Evolutionary conservation across 495 filamentous ascomycete genomes (phyloP).

Genomic region (Trichoderma erinaceum): DNA sequence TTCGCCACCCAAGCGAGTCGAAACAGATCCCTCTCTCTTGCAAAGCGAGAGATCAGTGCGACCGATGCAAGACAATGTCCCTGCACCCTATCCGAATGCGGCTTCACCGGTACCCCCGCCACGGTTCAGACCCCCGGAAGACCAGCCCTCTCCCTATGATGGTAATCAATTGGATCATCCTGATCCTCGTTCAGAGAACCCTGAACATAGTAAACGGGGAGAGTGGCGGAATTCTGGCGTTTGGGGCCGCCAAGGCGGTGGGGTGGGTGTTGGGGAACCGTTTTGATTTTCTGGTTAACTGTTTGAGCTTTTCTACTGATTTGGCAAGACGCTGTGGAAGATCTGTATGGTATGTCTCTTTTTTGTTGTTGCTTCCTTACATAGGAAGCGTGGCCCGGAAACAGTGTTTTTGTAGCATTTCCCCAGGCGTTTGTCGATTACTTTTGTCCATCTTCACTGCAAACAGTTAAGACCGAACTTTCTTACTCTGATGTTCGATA

Average conservation of each 20-base stretch:
- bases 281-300: conserved; percentile 7
- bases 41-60: conserved; percentile 76
- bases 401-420: conserved; percentile 12
- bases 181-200: conserved; percentile 26
- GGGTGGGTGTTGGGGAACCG: conserved; percentile 23
- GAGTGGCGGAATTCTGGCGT: conserved; percentile 49
- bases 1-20: conserved; percentile 52
- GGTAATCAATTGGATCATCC: conserved; percentile 27
- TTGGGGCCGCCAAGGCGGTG: conserved; percentile 37
- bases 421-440: conserved; percentile 10
- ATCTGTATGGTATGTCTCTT: conserved; percentile 2
- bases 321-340: neutral
- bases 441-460: conserved; percentile 8
- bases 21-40: conserved; percentile 72
- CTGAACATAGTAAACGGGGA: conserved; percentile 31
- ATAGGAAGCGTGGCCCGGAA: conserved; percentile 9
- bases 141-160: conserved; percentile 12
- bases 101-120: neutral
- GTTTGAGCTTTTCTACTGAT: conserved; percentile 9
- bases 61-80: conserved; percentile 57
- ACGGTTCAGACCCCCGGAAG: conserved; percentile 8
- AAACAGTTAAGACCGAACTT: conserved; percentile 3
- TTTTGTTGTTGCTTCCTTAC: neutral
- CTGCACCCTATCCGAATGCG: neutral
- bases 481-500: conserved; percentile 7